Conservation (phyloP, 1,284 basidiomycete genomes). For the Ceratobasidium papillatum region DNA sequence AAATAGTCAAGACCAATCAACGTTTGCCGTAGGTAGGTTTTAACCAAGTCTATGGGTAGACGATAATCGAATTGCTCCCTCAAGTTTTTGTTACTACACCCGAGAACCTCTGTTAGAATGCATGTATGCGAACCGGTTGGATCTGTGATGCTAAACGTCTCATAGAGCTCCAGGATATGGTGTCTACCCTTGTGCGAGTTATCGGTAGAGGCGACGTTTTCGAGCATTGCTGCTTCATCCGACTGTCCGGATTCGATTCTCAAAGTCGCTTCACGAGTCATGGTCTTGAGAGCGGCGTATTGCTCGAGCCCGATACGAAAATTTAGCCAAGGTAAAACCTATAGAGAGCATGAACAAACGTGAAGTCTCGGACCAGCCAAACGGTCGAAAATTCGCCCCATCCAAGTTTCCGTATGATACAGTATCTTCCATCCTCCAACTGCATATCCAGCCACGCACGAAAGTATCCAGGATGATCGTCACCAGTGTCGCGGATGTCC, state of each 20-base stretch:
- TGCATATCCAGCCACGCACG: constrained; percentile 11
- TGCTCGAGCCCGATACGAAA: background rate
- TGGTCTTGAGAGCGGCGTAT: background rate
- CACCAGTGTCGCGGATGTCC: too few species aligned
- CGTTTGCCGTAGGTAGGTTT: constrained; percentile 96
- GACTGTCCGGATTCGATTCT: background rate
- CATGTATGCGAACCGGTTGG: background rate
- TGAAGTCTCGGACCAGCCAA: constrained; percentile 87
- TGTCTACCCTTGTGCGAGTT: background rate
- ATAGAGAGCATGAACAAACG: constrained; percentile 52
- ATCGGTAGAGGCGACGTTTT: constrained; percentile 1
- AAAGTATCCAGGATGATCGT: constrained; percentile 17
- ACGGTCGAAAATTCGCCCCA: constrained; percentile 94
- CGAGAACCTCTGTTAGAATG: constrained; percentile 1
- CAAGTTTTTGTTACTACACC: background rate
- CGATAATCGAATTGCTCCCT: constrained; percentile 55
- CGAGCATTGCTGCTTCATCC: background rate
- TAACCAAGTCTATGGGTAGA: constrained; percentile 91
- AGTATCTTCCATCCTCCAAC: constrained; percentile 69
- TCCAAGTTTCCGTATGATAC: constrained; percentile 94
- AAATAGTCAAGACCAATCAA: constrained; percentile 96
- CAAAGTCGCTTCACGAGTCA: background rate
- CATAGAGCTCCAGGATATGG: background rate
- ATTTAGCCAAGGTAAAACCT: background rate
- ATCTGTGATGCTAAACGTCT: background rate